Evolutionary conservation across 768 basidiomycete species (phyloP).

Genomic region (Russula dissimulans): DNA sequence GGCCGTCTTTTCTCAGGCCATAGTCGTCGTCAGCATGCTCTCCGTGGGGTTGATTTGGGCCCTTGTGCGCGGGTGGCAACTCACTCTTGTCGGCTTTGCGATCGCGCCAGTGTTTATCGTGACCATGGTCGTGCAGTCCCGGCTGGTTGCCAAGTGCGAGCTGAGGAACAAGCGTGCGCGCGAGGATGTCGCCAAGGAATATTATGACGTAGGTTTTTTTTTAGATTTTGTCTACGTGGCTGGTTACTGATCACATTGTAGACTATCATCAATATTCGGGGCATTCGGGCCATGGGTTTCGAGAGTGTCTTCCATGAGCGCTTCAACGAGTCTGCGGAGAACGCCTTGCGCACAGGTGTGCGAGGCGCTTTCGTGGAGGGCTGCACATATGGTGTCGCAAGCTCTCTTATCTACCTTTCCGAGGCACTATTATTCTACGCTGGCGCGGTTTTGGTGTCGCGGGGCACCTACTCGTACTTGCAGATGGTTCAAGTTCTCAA

Average conservation of each 20-base stretch:
- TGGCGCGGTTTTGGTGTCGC: constrained; percentile 74
- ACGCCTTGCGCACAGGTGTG: constrained; percentile 58
- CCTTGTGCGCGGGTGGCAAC: constrained; percentile 78
- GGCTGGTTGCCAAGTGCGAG: constrained; percentile 65
- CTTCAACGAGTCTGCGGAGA: constrained; percentile 55
- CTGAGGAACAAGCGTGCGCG: constrained; percentile 74
- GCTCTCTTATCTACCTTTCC: constrained; percentile 77
- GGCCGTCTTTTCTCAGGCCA: constrained; percentile 57
- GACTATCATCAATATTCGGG: constrained; percentile 76
- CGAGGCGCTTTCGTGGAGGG: constrained; percentile 84
- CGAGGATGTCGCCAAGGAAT: constrained; percentile 75
- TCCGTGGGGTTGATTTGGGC: constrained; percentile 84
- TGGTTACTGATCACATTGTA: constrained; percentile 22
- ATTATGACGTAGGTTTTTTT: constrained; percentile 66
- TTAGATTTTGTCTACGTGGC: constrained; percentile 6
- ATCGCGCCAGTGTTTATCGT: constrained; percentile 77
- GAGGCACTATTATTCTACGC: constrained; percentile 91
- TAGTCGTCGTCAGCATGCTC: constrained; percentile 77
- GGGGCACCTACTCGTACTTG: constrained; percentile 76
- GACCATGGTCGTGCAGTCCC: constrained; percentile 65
- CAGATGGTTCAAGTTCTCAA: constrained; percentile 88
- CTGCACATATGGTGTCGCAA: constrained; percentile 70
- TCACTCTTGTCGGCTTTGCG: constrained; percentile 84
- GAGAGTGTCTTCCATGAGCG: constrained; percentile 57
- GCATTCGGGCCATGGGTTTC: constrained; percentile 82